phyloP scores from a whole-genome alignment of 2,329 filamentous ascomycete genomes.

The Lecanicillium sp. region DNA sequence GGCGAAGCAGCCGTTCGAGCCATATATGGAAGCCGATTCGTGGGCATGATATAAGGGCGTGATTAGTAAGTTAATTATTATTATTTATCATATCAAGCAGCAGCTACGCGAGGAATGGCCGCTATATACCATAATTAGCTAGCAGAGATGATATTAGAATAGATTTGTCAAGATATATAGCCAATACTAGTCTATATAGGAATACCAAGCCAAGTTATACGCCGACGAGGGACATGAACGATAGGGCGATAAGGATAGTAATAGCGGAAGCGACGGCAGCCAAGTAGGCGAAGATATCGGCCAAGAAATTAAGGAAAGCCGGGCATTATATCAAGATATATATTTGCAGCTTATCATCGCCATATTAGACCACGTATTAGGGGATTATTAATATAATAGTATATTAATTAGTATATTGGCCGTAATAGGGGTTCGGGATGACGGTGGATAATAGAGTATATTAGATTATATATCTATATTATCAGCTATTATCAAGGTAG shows the following conservation, averaged over 20 bases:
- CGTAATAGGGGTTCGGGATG: not conserved
- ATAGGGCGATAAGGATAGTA: too few relatives aligned
- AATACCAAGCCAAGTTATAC: not conserved
- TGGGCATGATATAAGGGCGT: not conserved
- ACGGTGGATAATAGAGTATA: not conserved
- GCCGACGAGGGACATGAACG: too few relatives aligned
- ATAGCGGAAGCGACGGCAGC: too few relatives aligned
- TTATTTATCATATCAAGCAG: slow-evolving; percentile 4
- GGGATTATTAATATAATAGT: not conserved
- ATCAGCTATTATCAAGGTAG: not conserved
- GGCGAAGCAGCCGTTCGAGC: not conserved
- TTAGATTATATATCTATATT: not conserved
- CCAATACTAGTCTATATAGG: too few relatives aligned
- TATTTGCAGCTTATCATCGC: not conserved
- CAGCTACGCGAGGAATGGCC: not conserved
- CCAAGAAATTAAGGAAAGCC: not conserved
- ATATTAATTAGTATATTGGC: not conserved
- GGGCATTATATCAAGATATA: not conserved
- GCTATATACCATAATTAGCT: slow-evolving; percentile 1
- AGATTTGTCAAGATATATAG: not conserved
- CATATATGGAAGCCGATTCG: not conserved
- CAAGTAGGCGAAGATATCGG: not conserved
- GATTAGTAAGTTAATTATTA: too few relatives aligned
- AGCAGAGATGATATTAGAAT: slow-evolving; percentile 3
- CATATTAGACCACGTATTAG: not conserved